Percentiles rank a stretch among this genome's conserved stretches.
Conservation (phyloP, 2,329 filamentous ascomycete species). For the Acephala macrosclerotiorum region DNA sequence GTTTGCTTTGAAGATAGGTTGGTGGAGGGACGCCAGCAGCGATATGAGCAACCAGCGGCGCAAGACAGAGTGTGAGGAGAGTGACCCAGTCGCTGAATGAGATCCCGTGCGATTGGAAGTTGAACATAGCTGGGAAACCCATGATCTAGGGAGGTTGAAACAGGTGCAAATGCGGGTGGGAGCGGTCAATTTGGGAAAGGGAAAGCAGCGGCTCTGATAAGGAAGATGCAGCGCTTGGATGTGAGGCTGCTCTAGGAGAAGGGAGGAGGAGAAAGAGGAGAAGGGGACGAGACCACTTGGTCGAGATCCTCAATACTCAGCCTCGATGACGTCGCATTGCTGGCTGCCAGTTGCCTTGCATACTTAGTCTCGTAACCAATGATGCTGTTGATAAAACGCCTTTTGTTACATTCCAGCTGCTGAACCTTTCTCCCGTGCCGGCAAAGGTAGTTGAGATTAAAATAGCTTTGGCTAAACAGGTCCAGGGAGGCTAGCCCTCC, state of each 20-base stretch:
- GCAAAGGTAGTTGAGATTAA: no score
- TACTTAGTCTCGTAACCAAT: no score
- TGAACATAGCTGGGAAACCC: neutral
- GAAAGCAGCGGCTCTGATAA: no score
- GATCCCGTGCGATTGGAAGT: neutral
- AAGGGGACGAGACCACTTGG: neutral
- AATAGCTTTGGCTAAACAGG: no score
- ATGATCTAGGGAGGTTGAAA: no score
- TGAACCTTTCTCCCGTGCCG: no score
- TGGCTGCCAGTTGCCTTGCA: no score
- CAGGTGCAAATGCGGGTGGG: no score
- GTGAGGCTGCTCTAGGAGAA: neutral
- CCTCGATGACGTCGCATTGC: neutral
- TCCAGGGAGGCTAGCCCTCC: no score
- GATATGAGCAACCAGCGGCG: conserved; percentile 45
- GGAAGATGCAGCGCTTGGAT: neutral
- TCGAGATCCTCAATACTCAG: neutral
- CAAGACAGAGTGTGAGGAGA: conserved; percentile 44
- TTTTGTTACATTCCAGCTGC: no score
- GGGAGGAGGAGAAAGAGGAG: neutral
- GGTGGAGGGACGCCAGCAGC: conserved; percentile 38
- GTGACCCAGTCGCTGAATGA: conserved; percentile 43
- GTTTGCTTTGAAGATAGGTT: conserved; percentile 31
- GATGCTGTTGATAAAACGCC: no score
- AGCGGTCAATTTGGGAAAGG: no score